Evolutionary conservation across 1,284 basidiomycete genomes (phyloP), one percentile per base, ranked within the genome.

Genomic region (Malassezia japonica): DNA sequence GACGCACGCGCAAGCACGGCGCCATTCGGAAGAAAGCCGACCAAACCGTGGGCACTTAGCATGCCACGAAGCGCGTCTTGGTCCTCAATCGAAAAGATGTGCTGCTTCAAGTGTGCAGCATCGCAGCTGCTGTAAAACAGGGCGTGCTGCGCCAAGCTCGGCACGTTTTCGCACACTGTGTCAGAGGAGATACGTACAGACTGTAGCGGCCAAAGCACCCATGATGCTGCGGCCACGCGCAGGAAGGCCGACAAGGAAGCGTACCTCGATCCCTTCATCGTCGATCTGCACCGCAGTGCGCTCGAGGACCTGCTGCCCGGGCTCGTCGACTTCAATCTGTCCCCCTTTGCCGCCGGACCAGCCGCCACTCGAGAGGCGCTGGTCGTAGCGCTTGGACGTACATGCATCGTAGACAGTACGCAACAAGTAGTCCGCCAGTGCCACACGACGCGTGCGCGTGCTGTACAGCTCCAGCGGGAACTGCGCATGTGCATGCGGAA

Each of bases 301-400:
- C 23, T 57, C 55, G 3, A 57, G 41, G 9, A 57, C 55, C 25
- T 57, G 46, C 27, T 44, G 40, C 10, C 50, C 46, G 1, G 55
- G 50, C 8, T 8, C 25, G 25, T 57, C 55, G n/a, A 57, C 42
- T 20, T 52, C 33, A 8, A 57, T 16, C 27, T 57, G 50, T 8
- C 55, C 55, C 2, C 55, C 55, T 24, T 57, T 57, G 10, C 20
- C 45, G 13, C 50, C 41, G 2, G 35, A 28, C 55, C 55, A 57
- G 24, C 43, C 48, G 15, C 24, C 23, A 1, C 40, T 27, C 7
- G 34, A 28, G 15, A 44, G 35, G 16, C 43, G 50, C 32, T 37
- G 36, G 23, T 47, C 35, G 45, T 36, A 46, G 24, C 39, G 24
- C 10, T 35, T 29, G 1, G 29, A 10, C 3, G n/a, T 31, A 27